Conservation (phyloP, 208 protist genomes). For the Acanthamoeba healyi region DNA sequence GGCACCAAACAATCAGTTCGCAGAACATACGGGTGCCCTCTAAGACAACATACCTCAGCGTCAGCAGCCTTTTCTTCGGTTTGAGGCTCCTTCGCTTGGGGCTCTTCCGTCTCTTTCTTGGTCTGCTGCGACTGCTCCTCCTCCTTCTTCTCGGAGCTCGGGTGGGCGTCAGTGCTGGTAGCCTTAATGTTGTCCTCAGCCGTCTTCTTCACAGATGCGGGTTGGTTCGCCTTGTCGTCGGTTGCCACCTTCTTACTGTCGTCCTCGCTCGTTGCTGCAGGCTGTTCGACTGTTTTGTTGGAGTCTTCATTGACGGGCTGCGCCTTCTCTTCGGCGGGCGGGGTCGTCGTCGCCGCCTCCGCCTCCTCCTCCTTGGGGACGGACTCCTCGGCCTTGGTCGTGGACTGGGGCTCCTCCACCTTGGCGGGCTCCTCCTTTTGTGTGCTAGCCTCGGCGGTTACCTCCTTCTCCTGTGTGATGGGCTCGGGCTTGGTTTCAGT, state of each 20-base stretch:
- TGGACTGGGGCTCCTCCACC: not conserved
- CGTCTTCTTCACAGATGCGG: too few relatives aligned
- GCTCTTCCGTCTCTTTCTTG: not conserved
- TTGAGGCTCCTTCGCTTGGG: not conserved
- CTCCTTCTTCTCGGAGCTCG: not conserved
- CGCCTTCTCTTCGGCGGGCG: not conserved
- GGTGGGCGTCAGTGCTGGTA: too few relatives aligned
- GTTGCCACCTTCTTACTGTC: not conserved
- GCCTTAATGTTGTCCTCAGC: too few relatives aligned
- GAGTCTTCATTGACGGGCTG: not conserved
- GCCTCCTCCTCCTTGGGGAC: not conserved
- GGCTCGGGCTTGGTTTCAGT: not conserved
- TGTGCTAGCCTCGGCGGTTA: not conserved
- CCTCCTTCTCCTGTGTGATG: not conserved
- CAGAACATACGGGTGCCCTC: not conserved
- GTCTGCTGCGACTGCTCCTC: not conserved
- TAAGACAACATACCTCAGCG: not conserved
- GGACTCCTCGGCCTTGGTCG: not conserved
- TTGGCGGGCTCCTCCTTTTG: not conserved
- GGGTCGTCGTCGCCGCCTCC: not conserved
- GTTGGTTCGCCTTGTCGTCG: too few relatives aligned
- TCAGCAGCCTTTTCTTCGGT: conserved; percentile 1
- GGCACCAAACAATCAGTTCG: not conserved
- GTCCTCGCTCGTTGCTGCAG: not conserved
- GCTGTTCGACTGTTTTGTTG: not conserved